phyloP scores from a whole-genome alignment of 805 yeast species.

The Ogataea naganishii region DNA sequence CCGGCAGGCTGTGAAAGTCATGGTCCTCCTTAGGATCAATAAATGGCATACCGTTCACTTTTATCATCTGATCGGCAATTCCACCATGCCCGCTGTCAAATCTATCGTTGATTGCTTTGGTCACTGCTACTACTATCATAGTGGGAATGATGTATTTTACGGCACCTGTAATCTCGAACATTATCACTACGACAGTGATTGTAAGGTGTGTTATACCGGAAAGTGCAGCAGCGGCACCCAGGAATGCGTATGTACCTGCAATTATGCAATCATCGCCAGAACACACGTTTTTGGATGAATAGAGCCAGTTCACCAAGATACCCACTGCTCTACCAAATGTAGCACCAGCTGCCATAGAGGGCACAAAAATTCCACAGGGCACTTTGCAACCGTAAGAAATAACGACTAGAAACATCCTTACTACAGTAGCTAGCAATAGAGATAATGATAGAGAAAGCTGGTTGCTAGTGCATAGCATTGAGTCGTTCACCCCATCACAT shows the following conservation, averaged over 20 bases:
- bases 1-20: slow-evolving; percentile 37
- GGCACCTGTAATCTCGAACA: slow-evolving; percentile 97
- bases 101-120: slow-evolving; percentile 68
- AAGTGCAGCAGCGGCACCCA: slow-evolving; percentile 94
- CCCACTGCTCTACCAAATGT: slow-evolving; percentile 88
- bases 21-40: slow-evolving; percentile 67
- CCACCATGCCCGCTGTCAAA: slow-evolving; percentile 71
- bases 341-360: slow-evolving; percentile 96
- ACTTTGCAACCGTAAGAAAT: slow-evolving; percentile 88
- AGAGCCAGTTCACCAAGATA: slow-evolving; percentile 47
- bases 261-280: slow-evolving; percentile 49
- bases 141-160: slow-evolving; percentile 85
- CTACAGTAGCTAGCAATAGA: slow-evolving; percentile 57
- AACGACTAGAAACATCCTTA: slow-evolving; percentile 65
- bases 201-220: slow-evolving; percentile 93
- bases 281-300: slow-evolving; percentile 28
- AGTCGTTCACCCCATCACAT: slow-evolving; percentile 42
- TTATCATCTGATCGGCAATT: slow-evolving; percentile 92
- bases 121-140: slow-evolving; percentile 89
- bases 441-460: slow-evolving; percentile 15
- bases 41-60: slow-evolving; percentile 79
- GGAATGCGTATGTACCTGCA: slow-evolving; percentile 90
- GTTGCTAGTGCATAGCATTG: slow-evolving; percentile 29
- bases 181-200: slow-evolving; percentile 85
- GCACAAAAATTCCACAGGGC: slow-evolving; percentile 97